Conservation (phyloP, 2,329 filamentous ascomycete genomes). For the Paracoccidioides brasiliensis region DNA sequence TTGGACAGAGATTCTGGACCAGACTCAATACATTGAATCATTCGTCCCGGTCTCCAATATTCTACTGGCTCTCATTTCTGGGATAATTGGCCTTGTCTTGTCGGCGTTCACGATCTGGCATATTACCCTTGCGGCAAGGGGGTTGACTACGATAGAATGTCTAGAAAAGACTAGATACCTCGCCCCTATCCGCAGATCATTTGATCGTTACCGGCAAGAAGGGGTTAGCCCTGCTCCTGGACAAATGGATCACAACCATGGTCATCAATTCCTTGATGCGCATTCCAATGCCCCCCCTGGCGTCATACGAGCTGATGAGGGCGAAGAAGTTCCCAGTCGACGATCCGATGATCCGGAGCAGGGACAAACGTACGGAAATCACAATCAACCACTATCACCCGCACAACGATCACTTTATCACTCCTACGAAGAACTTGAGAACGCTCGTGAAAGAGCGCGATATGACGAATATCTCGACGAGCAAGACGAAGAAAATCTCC, state of each 20-base stretch:
- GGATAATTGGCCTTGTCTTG: conserved; percentile 82
- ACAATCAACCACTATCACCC: conserved; percentile 23
- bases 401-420: conserved; percentile 34
- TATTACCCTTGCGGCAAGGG: conserved; percentile 61
- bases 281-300: conserved; percentile 72
- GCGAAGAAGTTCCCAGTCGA: conserved; percentile 41
- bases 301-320: conserved; percentile 68
- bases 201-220: conserved; percentile 49
- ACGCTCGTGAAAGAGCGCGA: conserved; percentile 50
- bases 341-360: conserved; percentile 6
- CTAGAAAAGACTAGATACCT: conserved; percentile 92
- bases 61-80: conserved; percentile 70
- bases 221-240: conserved; percentile 24
- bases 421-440: conserved; percentile 46
- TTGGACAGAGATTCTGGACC: conserved; percentile 64
- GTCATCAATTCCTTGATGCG: conserved; percentile 66
- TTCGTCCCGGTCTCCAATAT: conserved; percentile 85
- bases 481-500: conserved; percentile 72
- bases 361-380: background rate
- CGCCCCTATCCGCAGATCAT: conserved; percentile 58
- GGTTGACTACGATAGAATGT: conserved; percentile 90
- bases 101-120: conserved; percentile 88
- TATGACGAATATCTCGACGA: conserved; percentile 81
- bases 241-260: conserved; percentile 30
- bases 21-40: conserved; percentile 57